Evolutionary conservation across 345 rosid genomes (phyloP).

Genomic region (Raphanus sativus): DNA sequence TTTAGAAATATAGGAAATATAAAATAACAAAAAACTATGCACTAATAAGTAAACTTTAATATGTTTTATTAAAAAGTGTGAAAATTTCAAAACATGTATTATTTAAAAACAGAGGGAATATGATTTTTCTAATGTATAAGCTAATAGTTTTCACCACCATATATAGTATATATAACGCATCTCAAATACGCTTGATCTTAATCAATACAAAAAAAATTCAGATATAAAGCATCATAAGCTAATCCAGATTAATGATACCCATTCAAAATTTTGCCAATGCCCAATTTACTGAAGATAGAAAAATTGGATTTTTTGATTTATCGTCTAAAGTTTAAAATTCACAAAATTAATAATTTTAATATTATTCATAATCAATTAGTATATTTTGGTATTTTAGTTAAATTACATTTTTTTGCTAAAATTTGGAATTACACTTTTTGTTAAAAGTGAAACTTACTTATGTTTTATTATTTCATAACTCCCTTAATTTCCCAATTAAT

Average conservation of each 20-base stretch:
- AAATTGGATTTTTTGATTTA: no score
- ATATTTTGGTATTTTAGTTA: neutral
- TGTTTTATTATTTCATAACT: neutral
- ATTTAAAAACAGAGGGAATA: no score
- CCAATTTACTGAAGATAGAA: neutral
- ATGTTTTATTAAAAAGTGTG: no score
- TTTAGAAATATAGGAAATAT: no score
- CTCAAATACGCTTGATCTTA: neutral
- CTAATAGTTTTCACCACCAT: neutral
- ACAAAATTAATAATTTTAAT: neutral
- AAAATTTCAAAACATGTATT: no score
- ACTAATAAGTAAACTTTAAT: no score
- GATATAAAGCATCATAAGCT: no score
- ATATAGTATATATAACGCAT: neutral
- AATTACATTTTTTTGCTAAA: neutral
- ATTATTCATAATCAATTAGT: neutral
- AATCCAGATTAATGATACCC: no score
- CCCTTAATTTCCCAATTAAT: neutral
- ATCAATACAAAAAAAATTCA: neutral
- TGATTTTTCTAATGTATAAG: neutral
- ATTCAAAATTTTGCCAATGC: no score
- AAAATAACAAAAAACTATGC: no score
- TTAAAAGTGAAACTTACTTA: neutral
- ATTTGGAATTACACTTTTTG: neutral
- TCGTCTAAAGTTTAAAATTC: neutral